Evolutionary conservation across 2,329 filamentous ascomycete species (phyloP).

Genomic region (Fusarium sterilihyphosum): DNA sequence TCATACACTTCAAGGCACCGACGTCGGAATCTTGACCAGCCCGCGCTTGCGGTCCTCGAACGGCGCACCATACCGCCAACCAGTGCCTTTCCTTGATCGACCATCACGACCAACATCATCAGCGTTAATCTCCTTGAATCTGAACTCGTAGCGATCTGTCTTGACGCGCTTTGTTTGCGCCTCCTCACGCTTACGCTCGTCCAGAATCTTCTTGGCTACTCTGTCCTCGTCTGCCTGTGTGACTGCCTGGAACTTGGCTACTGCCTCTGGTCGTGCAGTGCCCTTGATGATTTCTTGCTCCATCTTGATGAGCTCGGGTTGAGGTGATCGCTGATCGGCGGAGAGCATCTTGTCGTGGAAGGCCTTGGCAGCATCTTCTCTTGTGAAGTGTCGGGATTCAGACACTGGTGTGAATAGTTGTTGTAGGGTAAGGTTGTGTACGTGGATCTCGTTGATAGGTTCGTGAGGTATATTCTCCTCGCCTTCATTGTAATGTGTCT

Average conservation of each 20-base stretch:
- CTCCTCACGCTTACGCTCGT: constrained; percentile 50
- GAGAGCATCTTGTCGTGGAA: constrained; percentile 70
- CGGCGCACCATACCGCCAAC: constrained; percentile 72
- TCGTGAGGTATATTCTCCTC: constrained; percentile 63
- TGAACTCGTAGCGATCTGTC: constrained; percentile 68
- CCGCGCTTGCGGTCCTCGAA: constrained; percentile 70
- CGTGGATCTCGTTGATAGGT: constrained; percentile 71
- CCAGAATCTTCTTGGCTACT: constrained; percentile 48
- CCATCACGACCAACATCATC: constrained; percentile 66
- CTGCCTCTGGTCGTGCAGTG: constrained; percentile 49
- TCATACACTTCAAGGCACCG: constrained; percentile 59
- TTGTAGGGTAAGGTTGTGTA: constrained; percentile 69
- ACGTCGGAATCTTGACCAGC: constrained; percentile 74
- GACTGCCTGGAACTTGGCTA: constrained; percentile 53
- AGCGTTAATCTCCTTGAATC: constrained; percentile 68
- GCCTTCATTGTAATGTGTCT: constrained; percentile 65
- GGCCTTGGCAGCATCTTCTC: constrained; percentile 71
- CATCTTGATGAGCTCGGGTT: constrained; percentile 68
- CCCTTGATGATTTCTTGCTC: constrained; percentile 59
- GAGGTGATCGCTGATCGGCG: constrained; percentile 69
- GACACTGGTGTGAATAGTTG: constrained; percentile 73
- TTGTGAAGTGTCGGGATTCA: constrained; percentile 71
- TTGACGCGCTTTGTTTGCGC: constrained; percentile 56
- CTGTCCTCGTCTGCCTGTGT: constrained; percentile 56
- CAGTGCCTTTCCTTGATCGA: constrained; percentile 61